Conservation (phyloP, 176 grass and related monocot species). For the Thalia dealbata region DNA sequence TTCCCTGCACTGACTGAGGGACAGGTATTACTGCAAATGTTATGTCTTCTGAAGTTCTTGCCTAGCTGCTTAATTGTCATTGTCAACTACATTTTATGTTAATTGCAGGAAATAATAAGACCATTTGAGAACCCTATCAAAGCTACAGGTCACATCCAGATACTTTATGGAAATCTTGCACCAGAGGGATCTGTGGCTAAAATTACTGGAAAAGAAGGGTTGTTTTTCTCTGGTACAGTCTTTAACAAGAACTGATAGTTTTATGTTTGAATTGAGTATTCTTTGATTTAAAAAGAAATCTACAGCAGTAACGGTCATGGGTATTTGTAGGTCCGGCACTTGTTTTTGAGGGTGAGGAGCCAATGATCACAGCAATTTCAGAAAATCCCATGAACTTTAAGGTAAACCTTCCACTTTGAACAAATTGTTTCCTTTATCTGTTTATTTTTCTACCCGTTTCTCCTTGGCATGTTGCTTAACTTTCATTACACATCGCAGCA, state of each 20-base stretch:
- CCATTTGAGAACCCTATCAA: conserved; percentile 89
- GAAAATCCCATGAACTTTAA: conserved; percentile 73
- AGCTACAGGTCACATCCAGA: conserved; percentile 94
- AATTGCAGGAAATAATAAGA: conserved; percentile 72
- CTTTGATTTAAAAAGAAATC: not conserved
- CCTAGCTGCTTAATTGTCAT: not conserved
- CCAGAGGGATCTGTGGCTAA: conserved; percentile 96
- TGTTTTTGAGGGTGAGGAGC: conserved; percentile 97
- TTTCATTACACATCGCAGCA: too few relatives aligned
- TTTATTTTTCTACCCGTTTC: too few relatives aligned
- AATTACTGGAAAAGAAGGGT: conserved; percentile 98
- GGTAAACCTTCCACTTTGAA: conserved; percentile 31
- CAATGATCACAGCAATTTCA: conserved; percentile 81
- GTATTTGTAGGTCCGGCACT: conserved; percentile 56
- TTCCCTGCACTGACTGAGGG: conserved; percentile 71
- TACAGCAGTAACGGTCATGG: not conserved
- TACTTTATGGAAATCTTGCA: conserved; percentile 98
- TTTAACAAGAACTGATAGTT: not conserved
- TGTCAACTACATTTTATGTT: not conserved
- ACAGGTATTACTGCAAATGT: conserved; percentile 43
- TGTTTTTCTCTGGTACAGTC: conserved; percentile 77
- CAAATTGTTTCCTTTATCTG: not conserved
- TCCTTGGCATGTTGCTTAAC: too few relatives aligned
- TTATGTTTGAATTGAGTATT: conserved; percentile 4
- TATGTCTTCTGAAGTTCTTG: not conserved